Conservation (phyloP, 2,329 filamentous ascomycete species). For the Arthrobotrys musiformis region DNA sequence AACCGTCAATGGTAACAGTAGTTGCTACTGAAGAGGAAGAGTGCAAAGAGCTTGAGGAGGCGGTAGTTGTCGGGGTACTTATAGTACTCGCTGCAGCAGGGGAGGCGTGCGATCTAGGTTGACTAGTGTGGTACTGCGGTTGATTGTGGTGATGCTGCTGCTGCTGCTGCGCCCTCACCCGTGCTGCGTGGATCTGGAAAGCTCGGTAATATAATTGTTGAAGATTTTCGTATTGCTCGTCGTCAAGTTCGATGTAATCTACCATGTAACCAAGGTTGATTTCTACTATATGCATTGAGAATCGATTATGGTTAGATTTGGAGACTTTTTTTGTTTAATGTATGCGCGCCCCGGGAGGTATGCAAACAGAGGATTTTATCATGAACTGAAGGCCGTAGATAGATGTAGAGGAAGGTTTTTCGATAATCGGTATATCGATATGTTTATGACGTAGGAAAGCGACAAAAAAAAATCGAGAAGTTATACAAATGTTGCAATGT, state of each 20-base stretch:
- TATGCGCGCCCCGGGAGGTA: conserved; percentile 15
- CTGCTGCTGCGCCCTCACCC: conserved; percentile 37
- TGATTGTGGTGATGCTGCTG: conserved; percentile 20
- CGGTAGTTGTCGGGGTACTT: conserved; percentile 49
- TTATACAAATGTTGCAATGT: conserved; percentile 10
- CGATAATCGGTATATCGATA: neutral
- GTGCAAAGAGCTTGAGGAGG: conserved; percentile 47
- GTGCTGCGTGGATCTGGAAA: conserved; percentile 47
- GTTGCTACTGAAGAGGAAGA: conserved; percentile 45
- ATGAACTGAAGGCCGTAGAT: neutral
- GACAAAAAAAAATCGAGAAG: neutral
- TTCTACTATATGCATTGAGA: conserved; percentile 53
- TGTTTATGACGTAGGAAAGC: neutral
- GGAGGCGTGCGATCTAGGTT: conserved; percentile 39
- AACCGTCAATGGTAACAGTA: conserved; percentile 54
- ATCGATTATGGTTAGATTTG: conserved; percentile 28
- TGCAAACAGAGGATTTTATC: conserved; percentile 18
- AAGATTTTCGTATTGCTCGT: conserved; percentile 51
- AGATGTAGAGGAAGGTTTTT: neutral
- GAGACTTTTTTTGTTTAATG: conserved; percentile 8
- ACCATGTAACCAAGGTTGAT: conserved; percentile 50
- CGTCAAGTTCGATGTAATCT: conserved; percentile 53
- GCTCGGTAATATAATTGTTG: conserved; percentile 47
- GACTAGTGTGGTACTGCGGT: conserved; percentile 6
- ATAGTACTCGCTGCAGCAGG: conserved; percentile 43